phyloP scores from a whole-genome alignment of 345 rosid species.

The Camelina laxa region DNA sequence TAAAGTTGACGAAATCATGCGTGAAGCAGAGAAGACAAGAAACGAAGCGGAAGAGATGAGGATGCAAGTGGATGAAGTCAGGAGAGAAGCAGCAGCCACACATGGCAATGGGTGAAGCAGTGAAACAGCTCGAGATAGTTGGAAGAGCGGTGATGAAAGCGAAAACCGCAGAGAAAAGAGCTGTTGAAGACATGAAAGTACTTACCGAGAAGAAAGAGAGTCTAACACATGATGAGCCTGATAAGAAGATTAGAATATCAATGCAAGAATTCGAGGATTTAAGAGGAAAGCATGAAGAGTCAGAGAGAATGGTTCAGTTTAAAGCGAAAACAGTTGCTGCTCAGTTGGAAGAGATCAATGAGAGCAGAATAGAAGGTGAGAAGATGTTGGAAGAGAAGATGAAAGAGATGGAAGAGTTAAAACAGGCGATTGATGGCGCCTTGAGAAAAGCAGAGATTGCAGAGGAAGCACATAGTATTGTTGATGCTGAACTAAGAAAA shows the following conservation, averaged over 20 bases:
- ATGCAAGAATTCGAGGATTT: slow-evolving; percentile 57
- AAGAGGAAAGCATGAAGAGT: slow-evolving; percentile 60
- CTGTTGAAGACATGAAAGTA: slow-evolving; percentile 55
- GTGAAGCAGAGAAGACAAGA: slow-evolving; percentile 57
- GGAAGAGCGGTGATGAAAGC: slow-evolving; percentile 58
- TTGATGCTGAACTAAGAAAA: slow-evolving; percentile 70
- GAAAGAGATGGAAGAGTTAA: slow-evolving; percentile 63
- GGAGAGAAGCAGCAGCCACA: slow-evolving; percentile 50
- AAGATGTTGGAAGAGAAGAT: slow-evolving; percentile 55
- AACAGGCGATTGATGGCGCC: slow-evolving; percentile 65
- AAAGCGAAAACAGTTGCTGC: slow-evolving; percentile 57
- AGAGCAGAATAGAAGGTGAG: slow-evolving; percentile 52
- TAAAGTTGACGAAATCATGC: slow-evolving; percentile 46
- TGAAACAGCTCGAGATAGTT: slow-evolving; percentile 53
- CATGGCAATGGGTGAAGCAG: slow-evolving; percentile 47
- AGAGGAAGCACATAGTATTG: slow-evolving; percentile 63
- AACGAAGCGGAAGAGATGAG: slow-evolving; percentile 61
- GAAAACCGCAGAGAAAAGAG: slow-evolving; percentile 57
- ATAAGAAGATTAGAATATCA: slow-evolving; percentile 58
- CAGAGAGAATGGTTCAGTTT: slow-evolving; percentile 51
- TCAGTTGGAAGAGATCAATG: slow-evolving; percentile 57
- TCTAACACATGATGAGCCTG: slow-evolving; percentile 38
- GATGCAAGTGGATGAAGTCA: slow-evolving; percentile 46
- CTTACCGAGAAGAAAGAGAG: slow-evolving; percentile 46
- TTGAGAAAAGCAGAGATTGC: slow-evolving; percentile 71